Evolutionary conservation across 1,139 yeast genomes (phyloP).

Genomic region (Scheffersomyces segobiensis): DNA sequence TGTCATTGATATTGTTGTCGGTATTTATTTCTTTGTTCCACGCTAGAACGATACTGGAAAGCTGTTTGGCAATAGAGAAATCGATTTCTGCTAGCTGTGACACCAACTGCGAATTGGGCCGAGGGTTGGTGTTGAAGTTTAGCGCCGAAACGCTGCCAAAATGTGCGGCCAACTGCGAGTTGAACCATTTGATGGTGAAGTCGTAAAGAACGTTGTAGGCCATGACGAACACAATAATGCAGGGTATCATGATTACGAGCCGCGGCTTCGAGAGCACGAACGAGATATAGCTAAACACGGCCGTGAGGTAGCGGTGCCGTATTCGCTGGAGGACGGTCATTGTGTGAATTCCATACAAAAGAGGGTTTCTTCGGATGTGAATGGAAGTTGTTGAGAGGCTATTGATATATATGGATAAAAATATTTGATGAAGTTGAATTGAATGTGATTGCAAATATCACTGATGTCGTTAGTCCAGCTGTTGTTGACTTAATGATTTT

Average conservation of each 20-base stretch:
- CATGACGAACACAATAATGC: slow-evolving; percentile 18
- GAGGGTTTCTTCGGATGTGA: neutral
- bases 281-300: slow-evolving; percentile 13
- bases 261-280: slow-evolving; percentile 18
- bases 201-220: slow-evolving; percentile 26
- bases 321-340: neutral
- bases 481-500: neutral
- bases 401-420: no score
- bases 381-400: neutral
- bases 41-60: neutral
- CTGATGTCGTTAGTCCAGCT: neutral
- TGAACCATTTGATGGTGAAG: slow-evolving; percentile 19
- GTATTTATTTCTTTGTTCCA: neutral
- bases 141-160: slow-evolving; percentile 5
- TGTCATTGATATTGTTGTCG: neutral
- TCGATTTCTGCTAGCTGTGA: neutral
- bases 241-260: slow-evolving; percentile 20
- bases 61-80: neutral
- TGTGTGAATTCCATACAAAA: neutral
- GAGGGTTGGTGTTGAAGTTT: slow-evolving; percentile 25
- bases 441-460: no score
- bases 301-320: neutral
- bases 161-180: slow-evolving; percentile 12
- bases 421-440: no score
- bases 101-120: neutral